phyloP scores from a whole-genome alignment of 805 yeast genomes.

The Wickerhamomyces bisporus region DNA sequence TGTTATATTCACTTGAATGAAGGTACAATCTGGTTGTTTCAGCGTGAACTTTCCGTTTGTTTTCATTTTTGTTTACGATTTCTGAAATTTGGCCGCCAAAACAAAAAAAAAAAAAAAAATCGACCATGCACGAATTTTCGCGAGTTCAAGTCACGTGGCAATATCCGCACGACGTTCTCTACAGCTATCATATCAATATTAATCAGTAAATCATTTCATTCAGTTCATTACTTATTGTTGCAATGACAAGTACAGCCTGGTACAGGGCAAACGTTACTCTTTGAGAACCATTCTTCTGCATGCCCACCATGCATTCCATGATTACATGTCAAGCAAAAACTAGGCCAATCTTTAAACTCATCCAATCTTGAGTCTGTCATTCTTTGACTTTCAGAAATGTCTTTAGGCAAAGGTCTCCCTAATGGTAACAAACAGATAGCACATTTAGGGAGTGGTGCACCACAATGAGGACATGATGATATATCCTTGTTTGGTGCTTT shows the following conservation, averaged over 20 bases:
- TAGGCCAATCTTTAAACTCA: constrained; percentile 74
- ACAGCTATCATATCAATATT: no score
- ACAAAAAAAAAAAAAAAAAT: no score
- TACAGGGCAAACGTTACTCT: constrained; percentile 86
- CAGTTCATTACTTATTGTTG: constrained; percentile 40
- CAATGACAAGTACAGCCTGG: constrained; percentile 89
- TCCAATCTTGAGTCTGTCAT: constrained; percentile 16
- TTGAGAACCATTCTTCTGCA: constrained; percentile 93
- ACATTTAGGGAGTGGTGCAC: constrained; percentile 82
- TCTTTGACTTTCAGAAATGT: constrained; percentile 8
- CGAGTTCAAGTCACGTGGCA: constrained; percentile 1
- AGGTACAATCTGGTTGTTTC: no score
- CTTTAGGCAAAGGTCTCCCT: constrained; percentile 56
- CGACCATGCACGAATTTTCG: no score
- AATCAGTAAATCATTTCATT: background rate
- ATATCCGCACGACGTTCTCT: background rate
- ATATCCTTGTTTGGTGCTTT: constrained; percentile 6
- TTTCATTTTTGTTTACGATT: no score
- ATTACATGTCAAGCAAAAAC: constrained; percentile 84
- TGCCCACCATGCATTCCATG: constrained; percentile 96
- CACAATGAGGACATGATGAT: constrained; percentile 73
- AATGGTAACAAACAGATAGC: constrained; percentile 80
- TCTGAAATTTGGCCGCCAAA: no score
- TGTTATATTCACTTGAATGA: no score
- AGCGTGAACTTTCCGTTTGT: no score